phyloP scores from a whole-genome alignment of 495 filamentous ascomycete species.

The Staphylotrichum longicolle region DNA sequence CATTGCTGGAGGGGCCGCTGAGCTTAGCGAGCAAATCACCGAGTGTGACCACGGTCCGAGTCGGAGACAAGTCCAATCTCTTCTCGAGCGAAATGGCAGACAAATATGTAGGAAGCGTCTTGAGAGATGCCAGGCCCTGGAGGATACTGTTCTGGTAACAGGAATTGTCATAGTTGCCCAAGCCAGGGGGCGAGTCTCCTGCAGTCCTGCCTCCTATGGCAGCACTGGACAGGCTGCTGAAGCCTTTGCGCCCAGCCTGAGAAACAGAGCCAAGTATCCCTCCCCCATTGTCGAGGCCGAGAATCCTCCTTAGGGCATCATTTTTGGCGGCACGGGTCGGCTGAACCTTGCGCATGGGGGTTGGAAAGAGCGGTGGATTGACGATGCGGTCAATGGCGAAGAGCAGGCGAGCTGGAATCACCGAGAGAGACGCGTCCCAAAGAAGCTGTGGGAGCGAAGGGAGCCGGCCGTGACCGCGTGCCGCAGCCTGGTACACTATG shows the following conservation, averaged over 20 bases:
- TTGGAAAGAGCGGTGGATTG: conserved; percentile 37
- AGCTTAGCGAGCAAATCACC: conserved; percentile 62
- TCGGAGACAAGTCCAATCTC: conserved; percentile 13
- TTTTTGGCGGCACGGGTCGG: conserved; percentile 58
- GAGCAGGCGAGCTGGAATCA: conserved; percentile 60
- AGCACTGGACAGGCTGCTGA: conserved; percentile 51
- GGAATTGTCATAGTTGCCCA: conserved; percentile 90
- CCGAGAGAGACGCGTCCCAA: conserved; percentile 62
- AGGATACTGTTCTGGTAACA: conserved; percentile 98
- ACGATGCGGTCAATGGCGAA: conserved; percentile 55
- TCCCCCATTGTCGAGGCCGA: conserved; percentile 59
- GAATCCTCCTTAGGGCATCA: conserved; percentile 62
- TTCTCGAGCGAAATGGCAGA: conserved; percentile 39
- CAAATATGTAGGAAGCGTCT: conserved; percentile 56
- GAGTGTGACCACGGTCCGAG: conserved; percentile 50
- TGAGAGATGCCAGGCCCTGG: conserved; percentile 77
- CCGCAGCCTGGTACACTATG: conserved; percentile 43
- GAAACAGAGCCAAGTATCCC: conserved; percentile 40
- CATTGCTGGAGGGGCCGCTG: conserved; percentile 64
- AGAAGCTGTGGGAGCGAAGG: conserved; percentile 40
- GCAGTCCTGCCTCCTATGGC: conserved; percentile 36
- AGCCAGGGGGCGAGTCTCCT: conserved; percentile 61
- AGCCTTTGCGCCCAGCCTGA: conserved; percentile 40
- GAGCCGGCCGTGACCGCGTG: conserved; percentile 20
- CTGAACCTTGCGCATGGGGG: conserved; percentile 22